Percentiles rank a stretch among this genome's conserved stretches.
Evolutionary conservation across 2,329 filamentous ascomycete species (phyloP).

Genomic region (Colletotrichum euphorbiae): DNA sequence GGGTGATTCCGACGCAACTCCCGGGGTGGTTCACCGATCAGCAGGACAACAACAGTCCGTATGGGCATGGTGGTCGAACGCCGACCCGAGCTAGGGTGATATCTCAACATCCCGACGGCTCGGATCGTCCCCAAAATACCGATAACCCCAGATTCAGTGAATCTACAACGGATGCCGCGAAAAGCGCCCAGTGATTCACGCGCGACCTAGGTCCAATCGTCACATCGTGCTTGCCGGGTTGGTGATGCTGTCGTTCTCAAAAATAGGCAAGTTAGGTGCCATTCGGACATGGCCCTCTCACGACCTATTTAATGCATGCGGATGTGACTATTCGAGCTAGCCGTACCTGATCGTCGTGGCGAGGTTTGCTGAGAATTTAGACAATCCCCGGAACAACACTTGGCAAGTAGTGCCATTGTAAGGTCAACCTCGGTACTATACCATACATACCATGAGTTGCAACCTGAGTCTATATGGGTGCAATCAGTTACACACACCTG

Average conservation of each 20-base stretch:
- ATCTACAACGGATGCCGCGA: neutral
- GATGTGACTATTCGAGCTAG: no score
- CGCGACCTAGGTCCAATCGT: neutral
- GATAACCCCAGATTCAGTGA: slow-evolving; percentile 12
- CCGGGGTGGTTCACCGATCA: neutral
- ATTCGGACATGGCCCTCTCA: neutral
- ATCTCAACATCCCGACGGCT: neutral
- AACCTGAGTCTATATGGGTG: no score
- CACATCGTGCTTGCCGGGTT: neutral
- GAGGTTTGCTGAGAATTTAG: no score
- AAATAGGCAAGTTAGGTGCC: slow-evolving; percentile 1
- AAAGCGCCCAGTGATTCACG: neutral
- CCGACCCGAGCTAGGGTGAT: neutral
- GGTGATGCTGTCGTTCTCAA: neutral
- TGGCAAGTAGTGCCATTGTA: no score
- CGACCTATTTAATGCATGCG: no score
- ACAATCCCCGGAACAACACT: no score
- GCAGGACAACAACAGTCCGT: neutral
- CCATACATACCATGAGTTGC: no score
- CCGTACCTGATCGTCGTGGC: no score
- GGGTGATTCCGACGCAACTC: neutral
- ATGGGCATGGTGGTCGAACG: slow-evolving; percentile 4
- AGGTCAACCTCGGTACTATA: no score
- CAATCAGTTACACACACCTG: no score
- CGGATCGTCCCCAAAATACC: neutral